Percentiles rank a stretch among this genome's conserved stretches.
phyloP scores from a whole-genome alignment of 2,329 filamentous ascomycete species.

The Uncinocarpus reesii region DNA sequence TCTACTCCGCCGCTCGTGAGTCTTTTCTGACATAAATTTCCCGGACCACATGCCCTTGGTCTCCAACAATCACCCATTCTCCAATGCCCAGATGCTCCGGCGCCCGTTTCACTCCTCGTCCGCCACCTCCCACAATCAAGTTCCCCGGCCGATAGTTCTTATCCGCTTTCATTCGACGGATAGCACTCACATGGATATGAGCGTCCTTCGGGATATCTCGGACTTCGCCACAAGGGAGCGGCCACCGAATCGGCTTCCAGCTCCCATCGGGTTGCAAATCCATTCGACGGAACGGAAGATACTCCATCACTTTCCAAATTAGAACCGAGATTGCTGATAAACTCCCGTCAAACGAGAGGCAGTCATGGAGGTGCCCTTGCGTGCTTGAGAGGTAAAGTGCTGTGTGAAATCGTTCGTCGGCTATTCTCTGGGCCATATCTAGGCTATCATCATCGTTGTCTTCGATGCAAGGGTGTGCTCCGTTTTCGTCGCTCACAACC shows the following conservation, averaged over 20 bases:
- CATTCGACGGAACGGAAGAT: conserved; percentile 70
- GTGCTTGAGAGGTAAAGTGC: conserved; percentile 49
- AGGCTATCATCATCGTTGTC: background rate
- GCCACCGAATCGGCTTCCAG: conserved; percentile 74
- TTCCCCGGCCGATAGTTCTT: conserved; percentile 63
- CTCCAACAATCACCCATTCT: conserved; percentile 57
- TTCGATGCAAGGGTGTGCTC: background rate
- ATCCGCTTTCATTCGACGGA: conserved; percentile 58
- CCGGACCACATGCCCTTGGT: conserved; percentile 56
- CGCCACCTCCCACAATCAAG: conserved; percentile 67
- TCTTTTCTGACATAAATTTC: conserved; percentile 52
- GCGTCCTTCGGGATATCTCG: conserved; percentile 64
- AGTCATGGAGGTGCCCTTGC: conserved; percentile 56
- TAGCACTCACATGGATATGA: conserved; percentile 62
- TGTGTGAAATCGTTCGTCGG: conserved; percentile 40
- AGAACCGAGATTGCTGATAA: conserved; percentile 47
- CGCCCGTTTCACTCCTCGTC: conserved; percentile 55
- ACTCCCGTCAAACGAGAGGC: conserved; percentile 54
- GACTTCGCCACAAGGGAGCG: conserved; percentile 64
- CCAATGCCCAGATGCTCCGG: conserved; percentile 56
- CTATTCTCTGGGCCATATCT: conserved; percentile 13
- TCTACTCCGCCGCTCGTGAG: conserved; percentile 16
- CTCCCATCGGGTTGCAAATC: conserved; percentile 61
- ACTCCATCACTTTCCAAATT: conserved; percentile 71
- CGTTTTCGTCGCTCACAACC: conserved; percentile 6